Percentiles rank a stretch among this genome's conserved stretches.
Conservation (phyloP, 192 early-diverging fungal species). For the Coemansia sp. region DNA sequence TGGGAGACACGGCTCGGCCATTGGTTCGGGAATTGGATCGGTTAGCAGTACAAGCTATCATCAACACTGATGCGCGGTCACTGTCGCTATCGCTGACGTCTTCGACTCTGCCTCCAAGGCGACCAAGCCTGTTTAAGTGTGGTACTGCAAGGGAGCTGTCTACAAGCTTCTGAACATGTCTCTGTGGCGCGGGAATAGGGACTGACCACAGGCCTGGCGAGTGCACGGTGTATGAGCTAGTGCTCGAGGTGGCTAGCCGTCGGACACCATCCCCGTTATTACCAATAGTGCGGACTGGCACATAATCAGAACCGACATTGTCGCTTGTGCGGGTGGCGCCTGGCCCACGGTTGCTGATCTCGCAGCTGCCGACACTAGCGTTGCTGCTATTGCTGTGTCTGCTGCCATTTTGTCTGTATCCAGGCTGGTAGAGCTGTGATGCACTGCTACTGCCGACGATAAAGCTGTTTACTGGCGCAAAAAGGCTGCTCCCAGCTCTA, state of each 20-base stretch:
- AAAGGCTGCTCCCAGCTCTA: slow-evolving; percentile 7
- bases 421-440: neutral
- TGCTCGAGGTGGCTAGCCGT: slow-evolving; percentile 7
- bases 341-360: neutral
- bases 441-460: slow-evolving; percentile 4
- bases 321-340: neutral
- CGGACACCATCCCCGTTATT: slow-evolving; percentile 9
- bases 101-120: neutral
- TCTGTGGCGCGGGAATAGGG: slow-evolving; percentile 1
- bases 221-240: neutral
- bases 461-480: slow-evolving; percentile 34
- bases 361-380: slow-evolving; percentile 5
- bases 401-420: neutral
- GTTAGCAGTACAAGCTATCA: neutral
- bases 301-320: slow-evolving; percentile 6
- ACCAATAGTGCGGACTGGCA: slow-evolving; percentile 8
- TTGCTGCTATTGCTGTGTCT: neutral
- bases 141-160: neutral
- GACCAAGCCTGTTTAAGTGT: neutral
- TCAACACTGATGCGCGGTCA: slow-evolving; percentile 1
- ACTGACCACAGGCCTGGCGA: neutral
- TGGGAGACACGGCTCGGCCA: neutral
- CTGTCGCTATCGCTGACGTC: neutral
- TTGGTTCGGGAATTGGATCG: slow-evolving; percentile 3
- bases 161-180: neutral